Evolutionary conservation across 345 rosid genomes (phyloP), one percentile per base, ranked within the genome.

Genomic region (Melaleuca alternifolia): DNA sequence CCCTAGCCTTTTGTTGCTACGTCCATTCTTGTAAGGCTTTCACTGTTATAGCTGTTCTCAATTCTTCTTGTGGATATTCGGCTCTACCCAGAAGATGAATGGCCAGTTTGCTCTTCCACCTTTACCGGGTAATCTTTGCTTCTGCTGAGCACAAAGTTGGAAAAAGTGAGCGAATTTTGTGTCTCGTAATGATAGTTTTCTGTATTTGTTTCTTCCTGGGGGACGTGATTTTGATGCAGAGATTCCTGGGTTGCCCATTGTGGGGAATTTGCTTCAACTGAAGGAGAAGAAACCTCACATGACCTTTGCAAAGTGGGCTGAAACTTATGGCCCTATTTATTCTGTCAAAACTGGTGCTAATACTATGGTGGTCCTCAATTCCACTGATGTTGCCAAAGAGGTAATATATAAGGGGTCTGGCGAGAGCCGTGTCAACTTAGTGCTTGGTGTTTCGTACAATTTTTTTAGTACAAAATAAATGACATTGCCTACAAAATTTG

Each of bases 261-360:
- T 96, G 18, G 99, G 99, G 90, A 97, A 96, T 87, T 88, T 97
- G 94, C 91, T 94, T 88, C 96, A 96, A 51, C 87, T 95, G 90
- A 94, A 89, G 87, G 99, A 97, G 95, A 97, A 97, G 92, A 96
- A 96, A 87, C 99, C 99, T 12, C 91, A 97, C 89, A 92, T 89
- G 91, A 96, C 96, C 28, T 97, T 97, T 84, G 54, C 92, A 3
- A 94, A 77, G 59, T 97, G 99, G 99, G 95, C 98, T 46, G 98
- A 95, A 92, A 85, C 84, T 54, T 90, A 96, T 88, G 98, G 98
- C 12, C 96, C 98, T 1, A 92, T 97, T 44, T 96, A 95, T 89
- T 96, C 98, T 7, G 95, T 96, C 84, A 91, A 81, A 90, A 92
- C 95, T 71, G 98, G 98, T 7, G 94, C 96, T 89, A 89, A 93